Percentiles rank a stretch among this genome's conserved stretches.
These are phyloP conservation scores for Earliella scabrosa DNA, from an alignment of 1,284 basidiomycete genomes.

Conservation along the genomic window DNA sequence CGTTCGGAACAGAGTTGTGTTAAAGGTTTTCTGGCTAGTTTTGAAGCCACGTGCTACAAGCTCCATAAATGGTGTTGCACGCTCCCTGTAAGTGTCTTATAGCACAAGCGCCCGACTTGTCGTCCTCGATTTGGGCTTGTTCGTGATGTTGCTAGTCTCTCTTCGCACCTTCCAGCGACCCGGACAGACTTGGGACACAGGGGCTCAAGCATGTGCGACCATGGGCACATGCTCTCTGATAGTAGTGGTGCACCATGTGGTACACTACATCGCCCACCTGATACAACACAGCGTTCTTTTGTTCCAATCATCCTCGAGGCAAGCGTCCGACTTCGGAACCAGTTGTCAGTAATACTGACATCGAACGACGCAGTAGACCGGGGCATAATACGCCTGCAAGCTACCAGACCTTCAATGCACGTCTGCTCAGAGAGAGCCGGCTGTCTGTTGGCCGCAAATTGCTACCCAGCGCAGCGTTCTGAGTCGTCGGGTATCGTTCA, in stretches of 20 bases:
- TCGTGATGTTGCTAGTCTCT: neutral
- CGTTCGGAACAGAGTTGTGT: neutral
- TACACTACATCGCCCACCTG: slow-evolving; percentile 6
- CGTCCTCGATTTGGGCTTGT: too few relatives aligned
- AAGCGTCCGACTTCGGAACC: neutral
- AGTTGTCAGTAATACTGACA: neutral
- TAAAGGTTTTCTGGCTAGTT: too few relatives aligned
- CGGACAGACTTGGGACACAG: neutral
- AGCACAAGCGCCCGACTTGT: too few relatives aligned
- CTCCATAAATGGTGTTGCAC: neutral
- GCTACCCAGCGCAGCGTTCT: too few relatives aligned
- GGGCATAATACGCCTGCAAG: neutral
- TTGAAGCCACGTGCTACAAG: neutral
- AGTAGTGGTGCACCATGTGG: slow-evolving; percentile 10
- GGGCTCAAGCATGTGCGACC: slow-evolving; percentile 12
- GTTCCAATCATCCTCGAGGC: slow-evolving; percentile 19
- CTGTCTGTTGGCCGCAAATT: too few relatives aligned
- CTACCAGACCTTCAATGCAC: too few relatives aligned
- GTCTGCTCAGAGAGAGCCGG: too few relatives aligned
- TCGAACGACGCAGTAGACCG: neutral
- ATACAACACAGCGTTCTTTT: neutral
- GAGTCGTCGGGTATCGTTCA: too few relatives aligned
- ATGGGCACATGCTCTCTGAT: slow-evolving; percentile 8
- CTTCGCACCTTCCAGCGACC: slow-evolving; percentile 3
- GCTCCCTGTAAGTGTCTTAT: neutral